Evolutionary conservation across 1,139 yeast species (phyloP), one percentile per base, ranked within the genome.

Genomic region (Debaryomyces sp.): DNA sequence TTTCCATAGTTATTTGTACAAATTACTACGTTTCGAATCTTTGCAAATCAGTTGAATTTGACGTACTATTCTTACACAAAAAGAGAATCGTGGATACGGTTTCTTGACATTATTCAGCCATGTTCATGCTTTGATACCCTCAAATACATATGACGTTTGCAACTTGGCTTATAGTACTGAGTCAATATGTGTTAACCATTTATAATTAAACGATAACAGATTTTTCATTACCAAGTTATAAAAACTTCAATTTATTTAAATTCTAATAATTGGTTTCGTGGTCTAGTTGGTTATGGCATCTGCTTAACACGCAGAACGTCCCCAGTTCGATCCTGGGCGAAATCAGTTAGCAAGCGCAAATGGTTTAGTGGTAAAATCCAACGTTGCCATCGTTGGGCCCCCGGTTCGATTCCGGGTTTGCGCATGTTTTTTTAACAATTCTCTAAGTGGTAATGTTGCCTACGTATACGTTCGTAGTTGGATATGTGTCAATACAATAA

Each of bases 251-350:
- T 27, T 18, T 4, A 7, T 18, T 18, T 12, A 3, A 21, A 5
- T 13, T 34, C 5, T 8, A 35, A 35, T 7, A 35, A 46, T 22
- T 53, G 77, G 77, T 71, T 71, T 62, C 70, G 89, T 89, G 96
- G 96, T 89, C 96, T 89, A 89, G 96, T 89, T 75, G 96, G 96
- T 89, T 82, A 89, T 89, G 96, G 95, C 96, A 87, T 87, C 92
- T 89, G 96, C 96, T 88, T 89, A 89, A 89, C 96, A 89, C 96
- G 96, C 96, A 87, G 92, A 87, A 89, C 92, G 96, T 90, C 96
- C 96, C 96, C 96, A 89, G 97, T 90, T 90, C 97, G 96, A 90
- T 87, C 96, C 97, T 89, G 97, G 96, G 96, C 90, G 87, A 84
- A 88, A 87, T 88, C 96, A 90, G 63, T 63, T 56, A 55, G 1